Percentiles rank a stretch among this genome's conserved stretches.
These are phyloP conservation scores for Fusarium virguliforme DNA, from an alignment of 2,329 filamentous ascomycete species.

Conservation along the genomic window DNA sequence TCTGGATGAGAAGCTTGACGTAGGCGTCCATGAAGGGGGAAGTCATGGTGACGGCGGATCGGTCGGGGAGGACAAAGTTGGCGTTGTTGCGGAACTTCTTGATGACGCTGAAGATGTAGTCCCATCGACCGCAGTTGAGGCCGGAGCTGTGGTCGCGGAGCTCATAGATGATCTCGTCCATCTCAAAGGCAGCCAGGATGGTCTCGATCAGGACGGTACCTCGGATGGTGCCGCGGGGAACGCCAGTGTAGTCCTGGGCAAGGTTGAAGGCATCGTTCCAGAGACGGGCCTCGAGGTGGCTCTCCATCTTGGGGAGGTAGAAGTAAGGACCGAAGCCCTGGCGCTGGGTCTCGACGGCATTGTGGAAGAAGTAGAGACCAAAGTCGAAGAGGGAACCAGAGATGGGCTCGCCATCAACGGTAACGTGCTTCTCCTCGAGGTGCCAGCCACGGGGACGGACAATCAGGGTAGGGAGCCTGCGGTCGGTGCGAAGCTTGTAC, in stretches of 20 bases:
- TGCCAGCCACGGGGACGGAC: conserved; percentile 97
- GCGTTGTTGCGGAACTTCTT: conserved; percentile 99
- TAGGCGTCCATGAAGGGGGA: conserved; percentile 99
- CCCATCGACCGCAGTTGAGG: conserved; percentile 98
- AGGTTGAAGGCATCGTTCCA: conserved; percentile 99
- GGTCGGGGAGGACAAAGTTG: conserved; percentile 93
- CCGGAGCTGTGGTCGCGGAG: conserved; percentile 96
- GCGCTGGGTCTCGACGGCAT: conserved; percentile 88
- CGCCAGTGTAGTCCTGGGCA: conserved; percentile 91
- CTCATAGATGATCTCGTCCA: conserved; percentile 99
- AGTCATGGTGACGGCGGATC: conserved; percentile 94
- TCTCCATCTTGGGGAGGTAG: conserved; percentile 98
- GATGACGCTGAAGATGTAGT: conserved; percentile 99
- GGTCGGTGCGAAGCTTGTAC: conserved; percentile 96
- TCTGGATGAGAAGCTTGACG: conserved; percentile 96
- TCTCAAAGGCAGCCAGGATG: conserved; percentile 97
- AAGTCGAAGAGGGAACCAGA: conserved; percentile 96
- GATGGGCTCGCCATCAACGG: conserved; percentile 94
- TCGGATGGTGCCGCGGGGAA: conserved; percentile 92
- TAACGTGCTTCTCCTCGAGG: conserved; percentile 98
- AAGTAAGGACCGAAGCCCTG: conserved; percentile 94
- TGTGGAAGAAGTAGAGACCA: conserved; percentile 99
- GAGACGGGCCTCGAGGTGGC: conserved; percentile 93
- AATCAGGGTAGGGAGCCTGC: conserved; percentile 88
- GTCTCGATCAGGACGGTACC: conserved; percentile 98